These are phyloP conservation scores for Starmera pachycereana DNA, from an alignment of 805 yeast species.

Conservation along the genomic window DNA sequence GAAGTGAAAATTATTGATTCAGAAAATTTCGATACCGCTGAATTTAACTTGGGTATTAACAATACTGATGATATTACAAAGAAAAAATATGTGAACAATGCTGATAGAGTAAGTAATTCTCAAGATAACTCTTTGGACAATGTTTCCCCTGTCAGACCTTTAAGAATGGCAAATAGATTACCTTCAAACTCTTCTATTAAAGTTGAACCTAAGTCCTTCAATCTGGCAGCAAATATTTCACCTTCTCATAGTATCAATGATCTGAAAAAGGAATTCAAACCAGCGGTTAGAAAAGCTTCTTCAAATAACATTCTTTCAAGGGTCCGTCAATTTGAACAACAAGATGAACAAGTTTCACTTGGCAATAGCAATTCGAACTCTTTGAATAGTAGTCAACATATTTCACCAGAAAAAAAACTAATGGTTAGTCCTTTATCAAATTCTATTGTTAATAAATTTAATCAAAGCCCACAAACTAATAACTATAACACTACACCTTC, in stretches of 20 bases:
- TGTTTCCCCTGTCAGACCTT: conserved; percentile 50
- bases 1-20: conserved; percentile 33
- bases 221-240: conserved; percentile 5
- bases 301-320: conserved; percentile 20
- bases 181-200: conserved; percentile 14
- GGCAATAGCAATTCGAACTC: too few species aligned
- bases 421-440: conserved; percentile 13
- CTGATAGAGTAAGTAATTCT: background rate
- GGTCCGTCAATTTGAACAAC: conserved; percentile 22
- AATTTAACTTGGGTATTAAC: background rate
- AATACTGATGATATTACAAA: background rate
- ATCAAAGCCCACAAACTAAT: conserved; percentile 1
- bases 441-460: conserved; percentile 11
- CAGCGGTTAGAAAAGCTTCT: conserved; percentile 17
- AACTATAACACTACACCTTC: too few species aligned
- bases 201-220: conserved; percentile 11
- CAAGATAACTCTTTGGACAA: conserved; percentile 4
- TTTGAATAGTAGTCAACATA: background rate
- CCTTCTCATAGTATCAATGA: background rate
- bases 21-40: background rate
- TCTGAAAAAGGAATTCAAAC: background rate
- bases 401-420: conserved; percentile 3
- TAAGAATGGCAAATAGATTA: conserved; percentile 54
- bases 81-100: conserved; percentile 1
- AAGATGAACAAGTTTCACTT: conserved; percentile 2